phyloP scores from a whole-genome alignment of 305 asterid genomes.

The Fraxinus dipetala region DNA sequence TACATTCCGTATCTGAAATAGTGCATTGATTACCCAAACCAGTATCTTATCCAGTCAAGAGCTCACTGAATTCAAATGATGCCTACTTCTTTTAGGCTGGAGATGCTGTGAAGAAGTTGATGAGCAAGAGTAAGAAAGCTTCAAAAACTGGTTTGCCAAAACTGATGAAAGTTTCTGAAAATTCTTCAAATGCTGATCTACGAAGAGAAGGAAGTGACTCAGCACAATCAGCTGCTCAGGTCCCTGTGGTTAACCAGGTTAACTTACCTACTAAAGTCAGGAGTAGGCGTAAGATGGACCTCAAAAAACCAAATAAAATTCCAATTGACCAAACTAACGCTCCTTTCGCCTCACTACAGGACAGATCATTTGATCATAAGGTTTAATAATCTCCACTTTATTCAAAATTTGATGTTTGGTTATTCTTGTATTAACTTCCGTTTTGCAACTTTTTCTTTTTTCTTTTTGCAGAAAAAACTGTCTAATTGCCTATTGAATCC shows the following conservation, averaged over 20 bases:
- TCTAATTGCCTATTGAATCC: constrained; percentile 59
- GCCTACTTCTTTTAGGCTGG: constrained; percentile 45
- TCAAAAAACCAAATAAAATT: constrained; percentile 50
- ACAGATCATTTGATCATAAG: constrained; percentile 44
- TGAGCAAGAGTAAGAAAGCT: constrained; percentile 52
- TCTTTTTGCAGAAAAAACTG: constrained; percentile 50
- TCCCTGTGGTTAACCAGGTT: constrained; percentile 45
- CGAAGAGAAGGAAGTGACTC: constrained; percentile 78
- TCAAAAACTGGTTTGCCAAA: constrained; percentile 55
- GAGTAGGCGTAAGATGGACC: constrained; percentile 71
- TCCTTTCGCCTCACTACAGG: constrained; percentile 40
- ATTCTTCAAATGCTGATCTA: constrained; percentile 56
- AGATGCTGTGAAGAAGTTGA: constrained; percentile 48
- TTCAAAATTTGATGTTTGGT: constrained; percentile 13
- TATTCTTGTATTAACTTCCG: constrained; percentile 9
- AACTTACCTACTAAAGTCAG: constrained; percentile 60
- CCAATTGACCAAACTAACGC: constrained; percentile 42
- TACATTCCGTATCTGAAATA: constrained; percentile 3
- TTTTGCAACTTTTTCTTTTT: constrained; percentile 11
- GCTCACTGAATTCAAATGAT: constrained; percentile 24
- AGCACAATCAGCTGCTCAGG: constrained; percentile 60
- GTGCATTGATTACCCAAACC: constrained; percentile 12
- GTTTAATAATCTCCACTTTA: constrained; percentile 35
- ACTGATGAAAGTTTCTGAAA: constrained; percentile 52
- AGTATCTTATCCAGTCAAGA: constrained; percentile 21